Conservation (phyloP, 306 rosid genomes). For the Styphnolobium japonicum region DNA sequence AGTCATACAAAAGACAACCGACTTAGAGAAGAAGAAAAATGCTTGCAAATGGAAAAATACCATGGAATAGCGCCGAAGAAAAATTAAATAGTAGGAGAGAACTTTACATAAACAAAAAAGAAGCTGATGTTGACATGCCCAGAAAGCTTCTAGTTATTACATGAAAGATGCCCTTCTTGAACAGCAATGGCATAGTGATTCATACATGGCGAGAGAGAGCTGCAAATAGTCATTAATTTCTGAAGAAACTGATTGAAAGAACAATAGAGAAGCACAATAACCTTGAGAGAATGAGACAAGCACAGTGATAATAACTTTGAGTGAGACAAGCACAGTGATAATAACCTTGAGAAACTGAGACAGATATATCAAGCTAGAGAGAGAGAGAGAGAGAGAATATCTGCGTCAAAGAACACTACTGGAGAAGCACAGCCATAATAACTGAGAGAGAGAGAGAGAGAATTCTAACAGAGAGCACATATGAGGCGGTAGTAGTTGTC, state of each 20-base stretch:
- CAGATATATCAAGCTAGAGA: too few species aligned
- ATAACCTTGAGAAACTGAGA: not conserved
- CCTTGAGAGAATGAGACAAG: not conserved
- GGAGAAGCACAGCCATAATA: not conserved
- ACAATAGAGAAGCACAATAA: not conserved
- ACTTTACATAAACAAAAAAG: not conserved
- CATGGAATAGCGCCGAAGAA: too few species aligned
- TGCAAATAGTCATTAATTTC: not conserved
- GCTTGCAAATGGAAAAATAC: not conserved
- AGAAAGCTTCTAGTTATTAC: too few species aligned
- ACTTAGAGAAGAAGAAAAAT: not conserved
- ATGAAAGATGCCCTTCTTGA: too few species aligned
- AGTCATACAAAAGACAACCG: not conserved
- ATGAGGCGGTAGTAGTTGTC: not conserved
- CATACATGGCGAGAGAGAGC: not conserved
- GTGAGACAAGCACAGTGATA: not conserved
- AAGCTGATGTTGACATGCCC: not conserved
- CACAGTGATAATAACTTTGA: not conserved
- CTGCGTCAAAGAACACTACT: not conserved
- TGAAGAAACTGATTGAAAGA: not conserved
- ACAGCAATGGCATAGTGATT: too few species aligned
- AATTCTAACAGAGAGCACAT: not conserved
- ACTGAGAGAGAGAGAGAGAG: not conserved
- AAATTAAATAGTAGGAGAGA: too few species aligned
- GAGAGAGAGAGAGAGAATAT: not conserved